These are phyloP conservation scores for Trichoderma semiorbis DNA, from an alignment of 2,329 filamentous ascomycete genomes.

Conservation along the genomic window DNA sequence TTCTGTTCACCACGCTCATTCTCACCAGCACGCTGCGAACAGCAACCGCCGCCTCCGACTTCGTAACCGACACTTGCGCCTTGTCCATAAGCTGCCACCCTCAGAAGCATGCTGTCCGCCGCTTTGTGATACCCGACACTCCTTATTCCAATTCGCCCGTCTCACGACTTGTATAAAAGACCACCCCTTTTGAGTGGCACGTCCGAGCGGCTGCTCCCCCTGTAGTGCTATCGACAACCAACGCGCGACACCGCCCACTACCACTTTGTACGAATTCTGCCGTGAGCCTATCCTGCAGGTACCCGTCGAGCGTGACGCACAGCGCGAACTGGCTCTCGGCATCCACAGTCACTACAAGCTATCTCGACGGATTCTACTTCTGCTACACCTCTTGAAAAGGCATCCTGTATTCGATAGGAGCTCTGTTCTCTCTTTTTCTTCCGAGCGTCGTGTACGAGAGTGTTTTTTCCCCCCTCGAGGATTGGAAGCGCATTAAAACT, in stretches of 20 bases:
- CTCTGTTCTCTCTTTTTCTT: background rate
- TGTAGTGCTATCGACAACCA: slow-evolving; percentile 15
- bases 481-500: background rate
- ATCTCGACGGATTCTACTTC: background rate
- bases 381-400: background rate
- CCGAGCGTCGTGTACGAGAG: background rate
- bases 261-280: slow-evolving; percentile 22
- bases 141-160: background rate
- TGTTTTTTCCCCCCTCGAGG: too few relatives aligned
- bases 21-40: background rate
- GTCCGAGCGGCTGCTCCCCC: slow-evolving; percentile 19
- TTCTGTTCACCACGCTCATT: background rate
- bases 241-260: slow-evolving; percentile 18
- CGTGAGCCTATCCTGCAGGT: slow-evolving; percentile 26
- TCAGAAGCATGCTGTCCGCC: slow-evolving; percentile 11
- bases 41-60: background rate
- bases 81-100: background rate
- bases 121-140: slow-evolving; percentile 13
- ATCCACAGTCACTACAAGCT: background rate
- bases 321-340: slow-evolving; percentile 15
- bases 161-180: background rate
- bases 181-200: background rate
- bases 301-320: slow-evolving; percentile 26
- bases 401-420: background rate
- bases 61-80: background rate